Percentiles rank a stretch among this genome's conserved stretches.
These are phyloP conservation scores for Quercus tomentella DNA, from an alignment of 331 rosid genomes.

Conservation along the genomic window DNA sequence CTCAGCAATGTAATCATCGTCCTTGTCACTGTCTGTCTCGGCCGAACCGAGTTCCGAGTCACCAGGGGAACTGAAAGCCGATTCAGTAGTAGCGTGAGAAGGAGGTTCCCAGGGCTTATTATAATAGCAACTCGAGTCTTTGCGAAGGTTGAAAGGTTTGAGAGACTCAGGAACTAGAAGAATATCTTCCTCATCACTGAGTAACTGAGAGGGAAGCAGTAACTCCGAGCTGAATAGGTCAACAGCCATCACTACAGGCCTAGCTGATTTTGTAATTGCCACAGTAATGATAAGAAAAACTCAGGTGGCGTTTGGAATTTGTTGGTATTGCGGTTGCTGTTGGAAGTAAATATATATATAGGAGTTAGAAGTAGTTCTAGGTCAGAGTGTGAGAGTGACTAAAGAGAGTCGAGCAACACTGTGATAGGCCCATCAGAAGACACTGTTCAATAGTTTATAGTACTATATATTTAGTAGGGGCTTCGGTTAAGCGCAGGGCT, in stretches of 20 bases:
- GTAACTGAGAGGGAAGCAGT: conserved; percentile 25
- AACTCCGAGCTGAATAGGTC: conserved; percentile 34
- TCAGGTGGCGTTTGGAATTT: neutral
- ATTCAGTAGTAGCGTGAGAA: neutral
- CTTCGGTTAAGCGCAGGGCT: too few species aligned
- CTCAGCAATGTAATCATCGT: conserved; percentile 50
- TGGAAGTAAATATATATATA: neutral
- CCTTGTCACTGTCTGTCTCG: conserved; percentile 11
- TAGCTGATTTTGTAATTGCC: neutral
- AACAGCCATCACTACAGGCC: conserved; percentile 30
- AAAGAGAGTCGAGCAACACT: too few species aligned
- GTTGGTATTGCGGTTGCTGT: neutral
- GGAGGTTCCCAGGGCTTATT: neutral
- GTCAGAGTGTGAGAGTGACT: neutral
- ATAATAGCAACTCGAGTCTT: neutral
- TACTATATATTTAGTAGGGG: too few species aligned
- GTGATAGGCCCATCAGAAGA: too few species aligned
- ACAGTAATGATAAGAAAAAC: neutral
- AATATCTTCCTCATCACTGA: conserved; percentile 10
- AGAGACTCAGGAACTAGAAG: neutral
- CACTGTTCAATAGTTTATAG: too few species aligned
- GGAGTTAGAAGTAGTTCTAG: neutral
- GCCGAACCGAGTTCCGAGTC: conserved; percentile 24
- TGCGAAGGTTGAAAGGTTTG: neutral
- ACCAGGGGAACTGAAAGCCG: conserved; percentile 11